Conservation (phyloP, 768 basidiomycete genomes). For the Kwoniella shandongensis region DNA sequence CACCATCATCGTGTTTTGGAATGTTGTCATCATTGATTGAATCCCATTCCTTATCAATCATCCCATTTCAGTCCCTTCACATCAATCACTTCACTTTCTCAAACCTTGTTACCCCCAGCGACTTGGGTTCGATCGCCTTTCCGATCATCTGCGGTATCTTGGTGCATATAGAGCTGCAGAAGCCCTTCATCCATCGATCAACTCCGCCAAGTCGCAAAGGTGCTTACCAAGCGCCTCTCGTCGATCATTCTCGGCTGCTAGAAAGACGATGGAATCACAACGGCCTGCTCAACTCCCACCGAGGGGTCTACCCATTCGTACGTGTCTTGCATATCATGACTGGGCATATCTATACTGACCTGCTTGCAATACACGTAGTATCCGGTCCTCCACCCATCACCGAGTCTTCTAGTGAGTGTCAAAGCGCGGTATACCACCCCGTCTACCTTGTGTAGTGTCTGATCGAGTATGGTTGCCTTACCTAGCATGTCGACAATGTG, state of each 20-base stretch:
- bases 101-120: too few species aligned
- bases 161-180: too few species aligned
- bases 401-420: slow-evolving; percentile 42
- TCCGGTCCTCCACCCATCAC: slow-evolving; percentile 47
- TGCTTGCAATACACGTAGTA: slow-evolving; percentile 24
- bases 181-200: not conserved
- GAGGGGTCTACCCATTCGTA: slow-evolving; percentile 42
- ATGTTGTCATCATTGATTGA: too few species aligned
- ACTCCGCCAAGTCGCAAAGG: too few species aligned
- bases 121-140: too few species aligned
- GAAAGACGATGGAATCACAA: slow-evolving; percentile 13
- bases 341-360: slow-evolving; percentile 6
- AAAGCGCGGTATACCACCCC: not conserved
- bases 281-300: slow-evolving; percentile 26
- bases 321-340: slow-evolving; percentile 6
- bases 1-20: too few species aligned
- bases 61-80: too few species aligned
- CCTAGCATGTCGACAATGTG: slow-evolving; percentile 49
- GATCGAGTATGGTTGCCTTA: not conserved
- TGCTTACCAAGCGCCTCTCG: too few species aligned
- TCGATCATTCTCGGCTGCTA: not conserved
- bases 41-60: too few species aligned
- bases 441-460: not conserved
- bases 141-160: too few species aligned
- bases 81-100: too few species aligned